Evolutionary conservation across 2,329 filamentous ascomycete genomes (phyloP).

Genomic region (Trichoderma oligosporum): DNA sequence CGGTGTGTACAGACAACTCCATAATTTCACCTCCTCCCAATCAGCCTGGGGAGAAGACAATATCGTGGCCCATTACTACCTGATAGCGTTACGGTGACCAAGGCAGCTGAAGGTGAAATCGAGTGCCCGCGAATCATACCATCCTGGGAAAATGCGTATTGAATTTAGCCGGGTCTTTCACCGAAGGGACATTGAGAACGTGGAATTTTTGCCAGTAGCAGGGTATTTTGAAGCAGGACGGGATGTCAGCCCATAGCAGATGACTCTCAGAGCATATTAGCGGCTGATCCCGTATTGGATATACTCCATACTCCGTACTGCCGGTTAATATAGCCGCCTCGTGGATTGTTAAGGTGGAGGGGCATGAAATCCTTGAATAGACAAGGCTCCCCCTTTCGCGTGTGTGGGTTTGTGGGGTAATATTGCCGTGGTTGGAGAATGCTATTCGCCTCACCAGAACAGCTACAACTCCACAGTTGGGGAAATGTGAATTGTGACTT

Average conservation of each 20-base stretch:
- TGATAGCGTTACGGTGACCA: not conserved
- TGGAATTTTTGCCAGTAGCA: conserved; percentile 11
- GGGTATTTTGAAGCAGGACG: not conserved
- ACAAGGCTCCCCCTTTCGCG: conserved; percentile 15
- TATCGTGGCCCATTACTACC: too few relatives aligned
- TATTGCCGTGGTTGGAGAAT: conserved; percentile 7
- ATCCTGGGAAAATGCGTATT: not conserved
- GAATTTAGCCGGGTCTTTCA: conserved; percentile 16
- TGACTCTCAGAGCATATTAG: conserved; percentile 6
- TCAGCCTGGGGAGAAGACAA: too few relatives aligned
- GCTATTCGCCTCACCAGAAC: conserved; percentile 4
- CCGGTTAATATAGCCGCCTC: conserved; percentile 18
- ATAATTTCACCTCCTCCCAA: too few relatives aligned
- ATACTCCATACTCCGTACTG: not conserved
- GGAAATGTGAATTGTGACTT: not conserved
- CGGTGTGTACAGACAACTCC: too few relatives aligned
- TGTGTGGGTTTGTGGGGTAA: conserved; percentile 15
- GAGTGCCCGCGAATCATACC: conserved; percentile 5
- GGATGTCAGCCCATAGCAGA: conserved; percentile 6
- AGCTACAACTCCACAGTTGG: conserved; percentile 1
- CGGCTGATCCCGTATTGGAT: conserved; percentile 12
- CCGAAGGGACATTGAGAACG: conserved; percentile 7
- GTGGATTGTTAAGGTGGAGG: conserved; percentile 7
- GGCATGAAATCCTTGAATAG: not conserved
- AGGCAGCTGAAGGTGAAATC: not conserved